These are phyloP conservation scores for Huntiella savannae DNA, from an alignment of 2,329 filamentous ascomycete genomes.

Conservation along the genomic window DNA sequence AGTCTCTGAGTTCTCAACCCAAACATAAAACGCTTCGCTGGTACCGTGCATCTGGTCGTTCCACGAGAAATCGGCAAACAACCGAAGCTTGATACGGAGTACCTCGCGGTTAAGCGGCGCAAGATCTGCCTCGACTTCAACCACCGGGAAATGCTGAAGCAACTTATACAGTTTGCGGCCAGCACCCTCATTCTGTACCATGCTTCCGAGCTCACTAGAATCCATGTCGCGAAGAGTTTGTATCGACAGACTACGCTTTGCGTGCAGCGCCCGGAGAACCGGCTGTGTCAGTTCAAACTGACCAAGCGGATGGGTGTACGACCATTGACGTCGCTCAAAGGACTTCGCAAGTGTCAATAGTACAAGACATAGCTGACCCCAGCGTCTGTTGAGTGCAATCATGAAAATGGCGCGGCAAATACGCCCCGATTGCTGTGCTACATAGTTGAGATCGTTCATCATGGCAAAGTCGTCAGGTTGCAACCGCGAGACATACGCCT, in stretches of 20 bases:
- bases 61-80: slow-evolving; percentile 85
- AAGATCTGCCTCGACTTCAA: slow-evolving; percentile 83
- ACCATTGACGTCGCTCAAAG: slow-evolving; percentile 90
- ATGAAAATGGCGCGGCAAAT: slow-evolving; percentile 93
- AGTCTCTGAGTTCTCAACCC: slow-evolving; percentile 96
- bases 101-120: slow-evolving; percentile 91
- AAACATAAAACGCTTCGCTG: slow-evolving; percentile 94
- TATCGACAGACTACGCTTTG: slow-evolving; percentile 58
- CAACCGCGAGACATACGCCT: slow-evolving; percentile 79
- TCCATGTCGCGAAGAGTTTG: slow-evolving; percentile 89
- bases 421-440: slow-evolving; percentile 84
- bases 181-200: slow-evolving; percentile 82
- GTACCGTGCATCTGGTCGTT: slow-evolving; percentile 85
- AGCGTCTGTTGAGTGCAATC: slow-evolving; percentile 85
- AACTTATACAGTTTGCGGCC: slow-evolving; percentile 66
- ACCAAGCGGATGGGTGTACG: slow-evolving; percentile 81
- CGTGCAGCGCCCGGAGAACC: slow-evolving; percentile 66
- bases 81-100: slow-evolving; percentile 66
- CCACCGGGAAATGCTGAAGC: slow-evolving; percentile 77
- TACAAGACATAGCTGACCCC: slow-evolving; percentile 89
- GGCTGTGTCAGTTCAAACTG: slow-evolving; percentile 83
- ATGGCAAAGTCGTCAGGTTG: slow-evolving; percentile 87
- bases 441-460: slow-evolving; percentile 79
- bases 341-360: slow-evolving; percentile 85
- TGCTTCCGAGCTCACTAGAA: slow-evolving; percentile 63